These are phyloP conservation scores for Candida jianshihensis DNA, from an alignment of 805 yeast species.

Conservation along the genomic window DNA sequence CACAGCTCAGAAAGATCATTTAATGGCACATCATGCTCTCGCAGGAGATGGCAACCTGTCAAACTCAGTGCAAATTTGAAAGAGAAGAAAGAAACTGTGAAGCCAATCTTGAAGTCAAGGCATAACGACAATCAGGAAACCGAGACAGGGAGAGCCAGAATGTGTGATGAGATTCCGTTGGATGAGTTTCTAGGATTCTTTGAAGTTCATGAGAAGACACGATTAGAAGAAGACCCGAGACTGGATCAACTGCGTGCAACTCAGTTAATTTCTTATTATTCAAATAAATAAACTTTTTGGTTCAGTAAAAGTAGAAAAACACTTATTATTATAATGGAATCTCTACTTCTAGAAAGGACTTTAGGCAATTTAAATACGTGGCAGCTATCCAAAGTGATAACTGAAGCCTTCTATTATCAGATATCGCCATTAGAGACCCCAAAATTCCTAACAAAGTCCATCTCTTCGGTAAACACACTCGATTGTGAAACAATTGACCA, in stretches of 20 bases:
- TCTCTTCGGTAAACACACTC: constrained; percentile 46
- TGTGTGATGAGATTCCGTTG: constrained; percentile 32
- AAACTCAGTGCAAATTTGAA: too few species aligned
- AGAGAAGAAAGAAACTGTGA: too few species aligned
- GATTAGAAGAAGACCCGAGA: constrained; percentile 26
- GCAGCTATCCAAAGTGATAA: constrained; percentile 12
- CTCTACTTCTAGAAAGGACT: constrained; percentile 9
- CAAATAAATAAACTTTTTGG: constrained; percentile 2
- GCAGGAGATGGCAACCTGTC: background rate
- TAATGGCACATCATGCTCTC: background rate
- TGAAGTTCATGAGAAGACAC: constrained; percentile 29
- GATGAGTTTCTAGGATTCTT: constrained; percentile 29
- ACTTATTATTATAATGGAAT: constrained; percentile 4
- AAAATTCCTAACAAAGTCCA: constrained; percentile 13
- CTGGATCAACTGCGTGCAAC: constrained; percentile 29
- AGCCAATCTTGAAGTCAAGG: constrained; percentile 32
- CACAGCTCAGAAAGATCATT: background rate
- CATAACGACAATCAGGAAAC: constrained; percentile 26
- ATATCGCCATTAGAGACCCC: constrained; percentile 16
- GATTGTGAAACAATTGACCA: constrained; percentile 43
- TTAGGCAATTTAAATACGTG: constrained; percentile 5
- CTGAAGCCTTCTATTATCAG: constrained; percentile 20
- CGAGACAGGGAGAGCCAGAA: constrained; percentile 30
- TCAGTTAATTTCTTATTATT: constrained; percentile 32
- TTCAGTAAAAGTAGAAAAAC: background rate